Conservation (phyloP, 306 rosid genomes). For the Arachis hypogaea region DNA sequence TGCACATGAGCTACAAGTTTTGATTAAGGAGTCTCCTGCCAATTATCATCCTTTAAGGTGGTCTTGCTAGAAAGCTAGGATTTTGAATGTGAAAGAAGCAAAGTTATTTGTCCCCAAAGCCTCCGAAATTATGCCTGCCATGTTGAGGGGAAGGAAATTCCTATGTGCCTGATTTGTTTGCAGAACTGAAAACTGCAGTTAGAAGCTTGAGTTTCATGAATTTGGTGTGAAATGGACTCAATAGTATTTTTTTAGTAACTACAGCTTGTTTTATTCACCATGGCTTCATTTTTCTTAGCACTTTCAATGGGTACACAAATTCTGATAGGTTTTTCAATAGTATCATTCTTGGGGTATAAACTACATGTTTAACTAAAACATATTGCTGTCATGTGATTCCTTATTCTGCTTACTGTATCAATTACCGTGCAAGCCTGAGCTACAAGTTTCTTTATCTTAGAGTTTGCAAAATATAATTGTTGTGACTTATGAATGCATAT, state of each 20-base stretch:
- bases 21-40: conserved; percentile 3
- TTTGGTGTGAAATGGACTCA: conserved; percentile 18
- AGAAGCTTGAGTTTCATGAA: conserved; percentile 3
- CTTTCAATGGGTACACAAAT: not conserved
- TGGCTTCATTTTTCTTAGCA: not conserved
- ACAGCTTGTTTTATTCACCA: not conserved
- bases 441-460: not conserved
- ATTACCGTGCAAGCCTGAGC: not conserved
- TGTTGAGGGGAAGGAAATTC: not conserved
- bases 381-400: not conserved
- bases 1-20: not conserved
- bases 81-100: not conserved
- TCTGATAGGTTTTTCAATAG: not conserved
- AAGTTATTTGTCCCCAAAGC: not conserved
- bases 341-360: not conserved
- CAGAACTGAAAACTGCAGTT: conserved; percentile 8
- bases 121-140: not conserved
- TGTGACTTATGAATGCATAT: conserved; percentile 17
- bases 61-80: not conserved
- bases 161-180: not conserved
- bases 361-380: not conserved
- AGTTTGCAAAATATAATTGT: conserved; percentile 26
- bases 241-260: conserved; percentile 16
- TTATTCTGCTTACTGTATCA: conserved; percentile 1
- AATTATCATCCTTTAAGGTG: conserved; percentile 3